phyloP scores from a whole-genome alignment of 345 rosid genomes.

The Citrus cavaleriei region DNA sequence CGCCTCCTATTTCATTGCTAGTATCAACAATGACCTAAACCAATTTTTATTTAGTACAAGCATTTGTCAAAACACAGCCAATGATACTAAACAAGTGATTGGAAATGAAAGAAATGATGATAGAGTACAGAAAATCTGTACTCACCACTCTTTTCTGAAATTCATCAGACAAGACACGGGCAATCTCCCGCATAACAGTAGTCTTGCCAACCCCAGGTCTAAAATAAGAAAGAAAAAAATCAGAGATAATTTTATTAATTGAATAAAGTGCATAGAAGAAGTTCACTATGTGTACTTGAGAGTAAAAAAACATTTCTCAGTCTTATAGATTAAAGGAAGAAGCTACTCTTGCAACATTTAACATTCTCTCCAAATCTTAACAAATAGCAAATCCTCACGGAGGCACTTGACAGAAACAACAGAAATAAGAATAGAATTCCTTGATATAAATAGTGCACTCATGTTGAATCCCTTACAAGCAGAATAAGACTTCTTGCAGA shows the following conservation, averaged over 20 bases:
- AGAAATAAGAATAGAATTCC: background rate
- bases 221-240: background rate
- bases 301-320: background rate
- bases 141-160: constrained; percentile 61
- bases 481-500: background rate
- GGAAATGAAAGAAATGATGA: background rate
- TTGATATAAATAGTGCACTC: background rate
- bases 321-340: background rate
- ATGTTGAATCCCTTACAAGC: background rate
- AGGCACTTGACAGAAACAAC: background rate
- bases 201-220: constrained; percentile 84
- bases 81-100: background rate
- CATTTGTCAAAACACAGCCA: background rate
- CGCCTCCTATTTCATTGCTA: constrained; percentile 78
- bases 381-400: background rate
- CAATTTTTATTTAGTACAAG: background rate
- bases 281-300: background rate
- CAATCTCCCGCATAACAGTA: constrained; percentile 62
- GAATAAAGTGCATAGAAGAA: background rate
- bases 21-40: constrained; percentile 65
- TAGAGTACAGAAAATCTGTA: constrained; percentile 3
- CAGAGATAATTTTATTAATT: background rate
- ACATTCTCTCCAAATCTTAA: background rate
- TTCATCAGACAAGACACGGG: constrained; percentile 61
- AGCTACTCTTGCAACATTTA: background rate